Conservation (phyloP, 768 basidiomycete genomes). For the Zangia roseola region DNA sequence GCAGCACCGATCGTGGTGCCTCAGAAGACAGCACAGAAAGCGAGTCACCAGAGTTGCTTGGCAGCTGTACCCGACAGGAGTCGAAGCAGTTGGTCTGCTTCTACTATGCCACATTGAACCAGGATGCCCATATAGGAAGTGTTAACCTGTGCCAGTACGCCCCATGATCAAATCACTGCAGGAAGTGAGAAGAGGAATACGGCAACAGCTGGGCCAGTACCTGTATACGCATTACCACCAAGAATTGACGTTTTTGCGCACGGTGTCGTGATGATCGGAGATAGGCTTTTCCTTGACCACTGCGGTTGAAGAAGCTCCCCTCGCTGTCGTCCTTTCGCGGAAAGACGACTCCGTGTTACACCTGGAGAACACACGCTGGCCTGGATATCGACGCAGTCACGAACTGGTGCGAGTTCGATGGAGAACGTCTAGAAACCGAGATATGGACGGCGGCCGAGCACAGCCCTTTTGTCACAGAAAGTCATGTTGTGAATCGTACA, state of each 20-base stretch:
- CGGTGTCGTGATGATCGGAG: conserved; percentile 46
- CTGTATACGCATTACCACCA: conserved; percentile 53
- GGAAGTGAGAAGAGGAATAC: conserved; percentile 9
- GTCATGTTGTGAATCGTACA: no score
- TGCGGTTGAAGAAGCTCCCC: neutral
- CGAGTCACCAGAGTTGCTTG: neutral
- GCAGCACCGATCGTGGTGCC: conserved; percentile 5
- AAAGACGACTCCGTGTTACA: conserved; percentile 4
- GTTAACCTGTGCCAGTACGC: conserved; percentile 11
- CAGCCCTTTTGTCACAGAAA: neutral
- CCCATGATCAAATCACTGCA: conserved; percentile 12
- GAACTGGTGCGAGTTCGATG: conserved; percentile 12
- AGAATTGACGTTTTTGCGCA: conserved; percentile 52
- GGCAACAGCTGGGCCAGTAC: conserved; percentile 1
- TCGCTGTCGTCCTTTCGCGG: conserved; percentile 8
- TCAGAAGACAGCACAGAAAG: conserved; percentile 8
- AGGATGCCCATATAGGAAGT: conserved; percentile 10
- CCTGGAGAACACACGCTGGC: conserved; percentile 1
- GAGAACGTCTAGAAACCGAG: conserved; percentile 3
- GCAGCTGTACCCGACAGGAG: conserved; percentile 19
- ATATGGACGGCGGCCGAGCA: conserved; percentile 1
- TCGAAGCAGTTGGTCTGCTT: conserved; percentile 20
- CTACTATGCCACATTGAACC: conserved; percentile 13
- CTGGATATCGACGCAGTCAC: neutral
- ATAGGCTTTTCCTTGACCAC: conserved; percentile 25